Percentiles rank a stretch among this genome's conserved stretches.
Conservation (phyloP, 768 basidiomycete genomes). For the Mycena amicta region DNA sequence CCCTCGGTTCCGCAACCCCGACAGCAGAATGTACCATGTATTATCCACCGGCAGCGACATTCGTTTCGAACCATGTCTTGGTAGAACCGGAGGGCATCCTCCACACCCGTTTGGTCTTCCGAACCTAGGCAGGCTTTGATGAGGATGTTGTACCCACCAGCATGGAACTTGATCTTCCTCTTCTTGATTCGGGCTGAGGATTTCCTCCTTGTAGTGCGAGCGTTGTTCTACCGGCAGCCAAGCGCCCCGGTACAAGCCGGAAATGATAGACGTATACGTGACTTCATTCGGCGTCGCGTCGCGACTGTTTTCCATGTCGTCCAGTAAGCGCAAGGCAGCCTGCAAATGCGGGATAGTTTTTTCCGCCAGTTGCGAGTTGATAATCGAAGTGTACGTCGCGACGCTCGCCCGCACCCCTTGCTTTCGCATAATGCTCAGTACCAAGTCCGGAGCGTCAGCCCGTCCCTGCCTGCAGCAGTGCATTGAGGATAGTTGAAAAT, state of each 20-base stretch:
- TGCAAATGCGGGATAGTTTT: slow-evolving; percentile 54
- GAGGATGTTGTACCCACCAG: slow-evolving; percentile 77
- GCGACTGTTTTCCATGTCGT: slow-evolving; percentile 69
- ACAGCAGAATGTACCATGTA: slow-evolving; percentile 79
- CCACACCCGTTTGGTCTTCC: slow-evolving; percentile 49
- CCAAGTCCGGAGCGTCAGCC: slow-evolving; percentile 62
- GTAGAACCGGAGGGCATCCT: slow-evolving; percentile 60
- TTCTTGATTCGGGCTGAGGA: slow-evolving; percentile 63
- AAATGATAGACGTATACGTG: slow-evolving; percentile 82
- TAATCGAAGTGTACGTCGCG: slow-evolving; percentile 77
- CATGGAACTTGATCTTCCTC: slow-evolving; percentile 54
- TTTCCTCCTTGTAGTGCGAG: slow-evolving; percentile 48
- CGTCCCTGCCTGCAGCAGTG: slow-evolving; percentile 70
- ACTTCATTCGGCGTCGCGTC: slow-evolving; percentile 66
- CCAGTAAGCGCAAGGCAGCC: slow-evolving; percentile 69
- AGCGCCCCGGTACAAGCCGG: slow-evolving; percentile 65
- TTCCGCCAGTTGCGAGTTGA: slow-evolving; percentile 69
- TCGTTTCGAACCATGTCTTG: slow-evolving; percentile 57
- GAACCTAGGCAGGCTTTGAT: slow-evolving; percentile 67
- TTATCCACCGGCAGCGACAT: slow-evolving; percentile 53
- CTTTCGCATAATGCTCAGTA: slow-evolving; percentile 74
- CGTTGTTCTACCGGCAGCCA: slow-evolving; percentile 49
- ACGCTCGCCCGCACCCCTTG: slow-evolving; percentile 75
- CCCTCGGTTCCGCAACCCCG: slow-evolving; percentile 57
- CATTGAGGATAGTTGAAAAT: slow-evolving; percentile 83